phyloP scores from a whole-genome alignment of 768 basidiomycete species.

The Calocybe cyanea region DNA sequence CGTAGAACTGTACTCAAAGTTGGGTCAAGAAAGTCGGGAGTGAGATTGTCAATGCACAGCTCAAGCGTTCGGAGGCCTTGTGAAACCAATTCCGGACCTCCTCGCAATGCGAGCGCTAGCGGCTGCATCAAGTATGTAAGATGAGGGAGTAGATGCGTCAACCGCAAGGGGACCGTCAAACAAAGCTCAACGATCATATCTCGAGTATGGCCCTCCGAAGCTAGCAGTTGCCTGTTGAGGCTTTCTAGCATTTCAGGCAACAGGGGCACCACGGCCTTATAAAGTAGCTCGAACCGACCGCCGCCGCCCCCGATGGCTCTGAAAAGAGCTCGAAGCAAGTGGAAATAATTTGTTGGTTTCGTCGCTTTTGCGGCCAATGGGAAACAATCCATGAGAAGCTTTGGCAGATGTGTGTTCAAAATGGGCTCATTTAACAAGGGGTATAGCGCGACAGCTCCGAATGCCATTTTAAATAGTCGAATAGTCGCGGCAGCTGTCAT shows the following conservation, averaged over 20 bases:
- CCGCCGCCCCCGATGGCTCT: conserved; percentile 89
- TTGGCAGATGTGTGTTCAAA: conserved; percentile 88
- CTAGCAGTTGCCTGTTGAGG: conserved; percentile 82
- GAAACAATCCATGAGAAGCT: conserved; percentile 95
- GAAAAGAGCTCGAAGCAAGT: conserved; percentile 88
- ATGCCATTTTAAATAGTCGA: conserved; percentile 93
- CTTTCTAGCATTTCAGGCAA: conserved; percentile 97
- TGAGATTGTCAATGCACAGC: conserved; percentile 98
- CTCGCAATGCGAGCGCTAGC: conserved; percentile 84
- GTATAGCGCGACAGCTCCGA: conserved; percentile 75
- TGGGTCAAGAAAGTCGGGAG: conserved; percentile 96
- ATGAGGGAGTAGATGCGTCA: conserved; percentile 94
- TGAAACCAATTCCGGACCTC: conserved; percentile 84
- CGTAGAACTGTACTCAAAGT: conserved; percentile 89
- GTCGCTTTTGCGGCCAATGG: conserved; percentile 88
- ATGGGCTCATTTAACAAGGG: conserved; percentile 83
- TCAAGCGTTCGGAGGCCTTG: conserved; percentile 96
- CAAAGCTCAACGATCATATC: conserved; percentile 98
- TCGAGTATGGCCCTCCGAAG: conserved; percentile 75
- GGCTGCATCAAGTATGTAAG: conserved; percentile 96
- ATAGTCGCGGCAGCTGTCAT: conserved; percentile 80
- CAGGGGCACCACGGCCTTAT: conserved; percentile 94
- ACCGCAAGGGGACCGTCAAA: conserved; percentile 90
- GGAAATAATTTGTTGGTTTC: conserved; percentile 90
- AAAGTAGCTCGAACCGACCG: conserved; percentile 89